Conservation (phyloP, 75 land plant species). For the Pinus albicaulis region DNA sequence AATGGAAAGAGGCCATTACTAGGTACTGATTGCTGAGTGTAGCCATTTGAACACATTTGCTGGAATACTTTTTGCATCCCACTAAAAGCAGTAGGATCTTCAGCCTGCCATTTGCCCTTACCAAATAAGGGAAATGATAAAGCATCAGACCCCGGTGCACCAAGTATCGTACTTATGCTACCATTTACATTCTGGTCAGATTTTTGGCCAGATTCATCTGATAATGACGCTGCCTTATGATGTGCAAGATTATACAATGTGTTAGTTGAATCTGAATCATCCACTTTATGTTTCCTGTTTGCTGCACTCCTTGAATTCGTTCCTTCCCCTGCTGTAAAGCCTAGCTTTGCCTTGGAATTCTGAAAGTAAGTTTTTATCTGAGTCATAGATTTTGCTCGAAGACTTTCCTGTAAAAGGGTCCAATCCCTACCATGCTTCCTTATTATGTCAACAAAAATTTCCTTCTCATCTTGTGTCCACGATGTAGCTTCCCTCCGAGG, state of each 20-base stretch:
- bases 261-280: slow-evolving; percentile 31
- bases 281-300: slow-evolving; percentile 29
- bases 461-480: slow-evolving; percentile 50
- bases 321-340: slow-evolving; percentile 16
- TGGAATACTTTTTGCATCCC: slow-evolving; percentile 24
- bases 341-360: slow-evolving; percentile 43
- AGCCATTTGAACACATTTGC: slow-evolving; percentile 26
- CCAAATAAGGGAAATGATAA: slow-evolving; percentile 13
- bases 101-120: slow-evolving; percentile 11
- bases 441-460: slow-evolving; percentile 36
- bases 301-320: slow-evolving; percentile 16
- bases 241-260: neutral
- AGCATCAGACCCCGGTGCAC: slow-evolving; percentile 11
- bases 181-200: slow-evolving; percentile 3
- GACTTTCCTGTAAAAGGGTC: slow-evolving; percentile 29
- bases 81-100: slow-evolving; percentile 7
- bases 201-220: slow-evolving; percentile 1
- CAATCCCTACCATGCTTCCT: slow-evolving; percentile 45
- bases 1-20: slow-evolving; percentile 15
- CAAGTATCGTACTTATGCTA: neutral
- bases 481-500: slow-evolving; percentile 45
- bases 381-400: slow-evolving; percentile 39
- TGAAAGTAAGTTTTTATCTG: slow-evolving; percentile 47
- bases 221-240: neutral
- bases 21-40: slow-evolving; percentile 13